Base-by-base conservation (phyloP, 805 yeast species). In the Myxozyma mucilagina region DNA sequence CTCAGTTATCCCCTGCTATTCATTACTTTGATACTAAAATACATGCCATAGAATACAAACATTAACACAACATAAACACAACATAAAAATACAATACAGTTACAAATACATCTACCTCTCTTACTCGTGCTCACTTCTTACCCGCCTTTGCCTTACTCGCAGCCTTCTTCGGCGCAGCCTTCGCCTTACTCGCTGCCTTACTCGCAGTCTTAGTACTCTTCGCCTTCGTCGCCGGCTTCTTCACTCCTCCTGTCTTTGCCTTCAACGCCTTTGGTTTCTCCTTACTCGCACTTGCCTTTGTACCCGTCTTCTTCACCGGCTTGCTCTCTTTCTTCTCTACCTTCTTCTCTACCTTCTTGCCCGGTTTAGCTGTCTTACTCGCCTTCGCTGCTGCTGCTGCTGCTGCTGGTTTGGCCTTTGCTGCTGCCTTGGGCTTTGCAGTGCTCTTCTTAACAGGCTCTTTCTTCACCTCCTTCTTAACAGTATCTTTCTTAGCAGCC, bases 91-190 rank as follows among this genome's bases (percentile, higher is more conserved):
- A 24, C 29, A 24, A 24, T 24, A 24, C 29, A 24, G 4, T 3
- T 24, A 24, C 29, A 24, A 24, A 24, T 24, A 24, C 29, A 24
- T 24, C 29, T 24, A 24, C 45, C 45, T 50, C 53, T 45, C 66
- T 63, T 43, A 54, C 63, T 8, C 70, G 55, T 34, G 55, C 71
- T 73, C 47, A 53, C 60, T 53, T 69, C 75, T 38, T 74, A 24
- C 29, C 4, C 13, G 54, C 44, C 16, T 41, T 41, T n/a, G n/a
- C n/a, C 44, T 41, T 41, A 20, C 8, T 8, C 20, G 44, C 7
- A 41, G 44, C 14, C 16, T 41, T 41, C 44, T 44, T 44, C 16
- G 48, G 31, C n/a, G 34, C 48, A 16, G 48, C 48, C 48, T 5
- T 44, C 45, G n/a, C n/a, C n/a, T n/a, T n/a, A n/a, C n/a, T n/a